These are phyloP conservation scores for Nitzschia palea DNA, from an alignment of 108 stramenopile genomes.

Conservation along the genomic window DNA sequence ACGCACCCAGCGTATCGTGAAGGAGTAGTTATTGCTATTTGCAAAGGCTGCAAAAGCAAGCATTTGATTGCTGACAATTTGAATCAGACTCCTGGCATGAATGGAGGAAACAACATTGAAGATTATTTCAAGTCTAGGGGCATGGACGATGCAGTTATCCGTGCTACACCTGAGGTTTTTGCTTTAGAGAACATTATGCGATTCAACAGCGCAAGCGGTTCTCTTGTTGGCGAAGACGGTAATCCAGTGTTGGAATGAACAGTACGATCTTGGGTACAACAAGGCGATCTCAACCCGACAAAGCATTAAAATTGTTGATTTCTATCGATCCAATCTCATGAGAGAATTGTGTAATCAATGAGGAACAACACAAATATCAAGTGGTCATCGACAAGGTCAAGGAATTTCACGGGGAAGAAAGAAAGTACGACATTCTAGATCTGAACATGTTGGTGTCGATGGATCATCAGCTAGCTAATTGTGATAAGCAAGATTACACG, in stretches of 20 bases:
- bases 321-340: too few relatives aligned
- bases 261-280: background rate
- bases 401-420: background rate
- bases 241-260: constrained; percentile 34
- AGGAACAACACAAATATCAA: too few relatives aligned
- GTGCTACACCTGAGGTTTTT: constrained; percentile 44
- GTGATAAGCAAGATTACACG: background rate
- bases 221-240: constrained; percentile 36
- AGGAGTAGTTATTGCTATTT: constrained; percentile 74
- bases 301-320: too few relatives aligned
- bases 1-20: constrained; percentile 49
- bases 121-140: constrained; percentile 43
- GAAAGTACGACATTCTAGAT: background rate
- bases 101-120: constrained; percentile 64
- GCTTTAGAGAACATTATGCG: constrained; percentile 33
- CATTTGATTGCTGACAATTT: constrained; percentile 86
- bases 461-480: background rate
- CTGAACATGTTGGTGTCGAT: background rate
- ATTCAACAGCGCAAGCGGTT: constrained; percentile 19
- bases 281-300: background rate
- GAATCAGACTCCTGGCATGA: constrained; percentile 33
- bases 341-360: too few relatives aligned
- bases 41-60: constrained; percentile 61
- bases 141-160: constrained; percentile 19
- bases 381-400: too few relatives aligned